Evolutionary conservation across 2,329 filamentous ascomycete species (phyloP).

Genomic region (Fusarium cyanostomum): DNA sequence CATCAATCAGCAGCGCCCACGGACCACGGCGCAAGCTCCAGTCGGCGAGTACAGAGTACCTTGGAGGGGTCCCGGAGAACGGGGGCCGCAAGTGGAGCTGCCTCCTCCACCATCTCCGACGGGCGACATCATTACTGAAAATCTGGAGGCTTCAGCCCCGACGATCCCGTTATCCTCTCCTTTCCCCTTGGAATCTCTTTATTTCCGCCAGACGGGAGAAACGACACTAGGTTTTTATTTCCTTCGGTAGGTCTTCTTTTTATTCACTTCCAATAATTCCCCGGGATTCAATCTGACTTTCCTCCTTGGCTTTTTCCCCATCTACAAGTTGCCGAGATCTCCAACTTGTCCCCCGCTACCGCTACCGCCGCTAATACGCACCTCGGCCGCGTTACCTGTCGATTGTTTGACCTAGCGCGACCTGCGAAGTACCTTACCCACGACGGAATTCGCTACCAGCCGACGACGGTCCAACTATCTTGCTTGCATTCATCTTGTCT

Average conservation of each 20-base stretch:
- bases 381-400: conserved; percentile 18
- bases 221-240: background rate
- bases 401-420: conserved; percentile 4
- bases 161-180: conserved; percentile 26
- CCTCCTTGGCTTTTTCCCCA: too few relatives aligned
- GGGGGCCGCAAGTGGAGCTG: conserved; percentile 32
- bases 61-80: conserved; percentile 16
- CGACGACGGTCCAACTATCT: conserved; percentile 3
- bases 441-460: conserved; percentile 5
- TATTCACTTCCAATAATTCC: background rate
- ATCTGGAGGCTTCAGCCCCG: conserved; percentile 37
- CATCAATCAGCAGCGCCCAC: conserved; percentile 33
- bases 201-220: background rate
- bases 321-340: background rate
- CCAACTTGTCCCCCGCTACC: background rate
- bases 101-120: conserved; percentile 40
- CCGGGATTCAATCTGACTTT: background rate
- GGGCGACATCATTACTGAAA: conserved; percentile 27
- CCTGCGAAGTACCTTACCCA: conserved; percentile 10
- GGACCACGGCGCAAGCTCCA: conserved; percentile 19
- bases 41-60: conserved; percentile 20
- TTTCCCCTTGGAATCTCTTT: conserved; percentile 14
- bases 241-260: background rate
- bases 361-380: conserved; percentile 33
- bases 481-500: conserved; percentile 19